Evolutionary conservation across 2,329 filamentous ascomycete species (phyloP), one percentile per base, ranked within the genome.

Genomic region (Leptoxyphium fumago): DNA sequence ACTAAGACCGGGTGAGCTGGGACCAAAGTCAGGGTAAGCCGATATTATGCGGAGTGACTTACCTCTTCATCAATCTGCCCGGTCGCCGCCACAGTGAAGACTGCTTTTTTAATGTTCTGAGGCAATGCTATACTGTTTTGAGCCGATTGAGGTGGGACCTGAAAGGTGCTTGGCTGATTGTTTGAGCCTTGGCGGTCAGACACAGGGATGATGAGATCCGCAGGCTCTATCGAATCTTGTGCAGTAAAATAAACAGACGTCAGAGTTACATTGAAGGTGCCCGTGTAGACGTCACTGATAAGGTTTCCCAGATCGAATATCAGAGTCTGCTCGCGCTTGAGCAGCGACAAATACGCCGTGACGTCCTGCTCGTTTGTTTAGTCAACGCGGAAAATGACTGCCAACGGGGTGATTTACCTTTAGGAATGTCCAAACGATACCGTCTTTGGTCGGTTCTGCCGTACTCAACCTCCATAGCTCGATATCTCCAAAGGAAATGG

Each of bases 381-480:
- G 21, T 26, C 21, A 26, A 26, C 21, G 21, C 21, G 21, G 21
- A 26, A 26, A 26, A 26, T 7, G 21, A 7, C 7, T 26, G 21
- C 7, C 21, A 7, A 26, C 21, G 21, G 21, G 21, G 21, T 26
- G 21, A 26, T 26, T 17, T 18, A 55, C 54, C 48, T 89, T 91
- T 44, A 79, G 66, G 56, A 84, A 86, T 1, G 74, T 78, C 82
- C 82, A 89, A 39, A 72, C 65, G 48, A 91, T 87, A 6, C 84
- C 84, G 17, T 71, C 71, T 4, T 65, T 51, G 0, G 77, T 84
- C 1, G 85, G 84, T 63, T 93, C 82, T 3, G 84, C 82, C 1
- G 85, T 93, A 5, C 83, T 87, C 2, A 84, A 88, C 18, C 84
- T 72, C 69, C 82, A 91, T n/a, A 93, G 72, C 59, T 93, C 84